Base-by-base conservation (phyloP, 2,329 filamentous ascomycete species). In the Phoma sp. region DNA sequence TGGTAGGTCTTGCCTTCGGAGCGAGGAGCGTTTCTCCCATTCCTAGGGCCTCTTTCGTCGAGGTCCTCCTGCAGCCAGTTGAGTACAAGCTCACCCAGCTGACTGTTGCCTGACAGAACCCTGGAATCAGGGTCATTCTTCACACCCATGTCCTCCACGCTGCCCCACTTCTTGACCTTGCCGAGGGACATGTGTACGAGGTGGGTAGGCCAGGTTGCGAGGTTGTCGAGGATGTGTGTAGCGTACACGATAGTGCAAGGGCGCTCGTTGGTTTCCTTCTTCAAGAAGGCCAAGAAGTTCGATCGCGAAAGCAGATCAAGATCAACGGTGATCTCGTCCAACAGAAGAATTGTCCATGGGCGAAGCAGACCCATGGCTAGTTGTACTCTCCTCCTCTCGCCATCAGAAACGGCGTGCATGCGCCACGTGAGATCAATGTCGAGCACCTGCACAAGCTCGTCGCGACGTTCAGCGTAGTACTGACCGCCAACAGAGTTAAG, bases 261-360 rank as follows among this genome's bases (percentile, higher is more conserved):
- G 47, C 93, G 82, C 7, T 72, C 80, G 77, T 93, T 89, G 0
- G 93, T 97, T 84, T 99, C 95, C 55, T 82, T 81, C 77, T 92
- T 92, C 69, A 99, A 77, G 80, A 93, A 99, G 36, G 78, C 82
- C 26, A 99, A 81, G 74, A 99, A 99, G 72, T 93, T 88, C 66
- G 87, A 87, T 14, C 95, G 85, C 49, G 86, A 90, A 56, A 97
- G 83, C 53, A 99, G 83, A 75, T 99, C 95, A 57, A 99, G 80
- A 74, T 99, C 95, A 7, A 99, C 95, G 1, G 95, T 99, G 74
- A 98, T 96, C 75, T 98, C 93, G 72, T 99, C 95, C 33, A 99
- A 83, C 47, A 99, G 81, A 23, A 99, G 80, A 3, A 99, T 89
- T 10, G 86, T 87, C 95, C 95, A 99, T 1, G 95, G 95, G 3